phyloP scores from a whole-genome alignment of 805 yeast species.

The Wickerhamiella brachini region DNA sequence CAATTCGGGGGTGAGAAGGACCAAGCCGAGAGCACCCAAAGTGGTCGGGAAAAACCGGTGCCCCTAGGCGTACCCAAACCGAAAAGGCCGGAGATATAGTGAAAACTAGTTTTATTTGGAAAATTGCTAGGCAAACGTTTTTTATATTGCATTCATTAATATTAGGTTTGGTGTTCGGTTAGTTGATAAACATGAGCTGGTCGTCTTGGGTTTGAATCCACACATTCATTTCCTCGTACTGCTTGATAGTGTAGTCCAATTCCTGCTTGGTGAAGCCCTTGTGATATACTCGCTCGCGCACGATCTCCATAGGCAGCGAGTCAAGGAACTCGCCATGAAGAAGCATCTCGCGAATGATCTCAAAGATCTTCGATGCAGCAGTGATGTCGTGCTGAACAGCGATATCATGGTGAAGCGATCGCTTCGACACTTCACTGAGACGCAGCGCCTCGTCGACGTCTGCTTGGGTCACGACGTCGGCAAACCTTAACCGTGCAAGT shows the following conservation, averaged over 20 bases:
- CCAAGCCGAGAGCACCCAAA: no score
- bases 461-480: conserved; percentile 48
- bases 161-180: not conserved
- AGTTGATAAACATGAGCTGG: conserved; percentile 23
- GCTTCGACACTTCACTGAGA: conserved; percentile 72
- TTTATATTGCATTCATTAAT: not conserved
- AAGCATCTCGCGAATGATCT: conserved; percentile 45
- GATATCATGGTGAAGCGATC: conserved; percentile 44
- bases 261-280: conserved; percentile 77
- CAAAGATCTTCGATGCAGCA: conserved; percentile 54
- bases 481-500: conserved; percentile 76
- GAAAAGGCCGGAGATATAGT: no score
- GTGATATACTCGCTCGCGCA: conserved; percentile 53
- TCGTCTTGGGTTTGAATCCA: conserved; percentile 70
- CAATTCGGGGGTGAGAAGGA: no score
- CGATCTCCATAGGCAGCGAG: conserved; percentile 32
- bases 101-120: no score
- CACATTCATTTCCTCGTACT: conserved; percentile 56
- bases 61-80: no score
- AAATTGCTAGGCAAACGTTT: no score
- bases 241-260: conserved; percentile 58
- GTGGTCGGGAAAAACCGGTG: no score
- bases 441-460: conserved; percentile 96
- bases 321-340: conserved; percentile 18
- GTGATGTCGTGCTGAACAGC: conserved; percentile 43